Base-by-base conservation (phyloP, 306 rosid species). In the Rosa persica region DNA sequence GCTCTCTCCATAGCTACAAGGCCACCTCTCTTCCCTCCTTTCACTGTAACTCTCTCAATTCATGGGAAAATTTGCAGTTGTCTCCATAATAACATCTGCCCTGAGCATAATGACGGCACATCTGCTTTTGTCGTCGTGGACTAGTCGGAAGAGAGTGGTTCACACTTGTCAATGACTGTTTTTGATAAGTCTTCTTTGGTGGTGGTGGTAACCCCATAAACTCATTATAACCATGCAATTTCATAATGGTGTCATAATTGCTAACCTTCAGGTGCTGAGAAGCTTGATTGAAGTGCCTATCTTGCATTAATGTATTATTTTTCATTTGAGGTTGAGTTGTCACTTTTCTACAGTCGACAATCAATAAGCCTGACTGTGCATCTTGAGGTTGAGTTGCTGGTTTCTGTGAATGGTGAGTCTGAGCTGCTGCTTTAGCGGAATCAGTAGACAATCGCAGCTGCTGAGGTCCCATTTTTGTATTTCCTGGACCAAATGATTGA, bases 71-170 rank as follows among this genome's bases (percentile, higher is more conserved):
- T 73, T 86, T 95, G 87, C 98, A 92, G 23, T 58, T 88, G 43
- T 89, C 91, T 62, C 98, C 96, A 52, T 30, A 91, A 81, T 76
- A 54, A 75, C 98, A 91, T 73, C 89, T 76, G 22, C 98, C 92
- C 81, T 81, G 88, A 8, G 89, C 85, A 79, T 81, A 92, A 72
- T 88, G 62, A 46, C 81, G 82, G 79, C 98, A 92, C 44, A 66
- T 73, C 81, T 87, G 96, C 48, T 76, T 88, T 58, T 61, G 84
- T 4, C 39, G 42, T 19, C 22, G 20, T 2, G 48, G 73, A 27
- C 73, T 42, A 67, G 19, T 60, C 16, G 71, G 78, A 72, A 67
- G 72, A 68, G 51, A 40, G 48, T 71, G 70, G 70, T 80, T 87
- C 62, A 78, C 46, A 58, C 73, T 76, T 49, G 60, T 22, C 71